Conservation (phyloP, 2,329 filamentous ascomycete species). For the Rhynchosporium agropyri region DNA sequence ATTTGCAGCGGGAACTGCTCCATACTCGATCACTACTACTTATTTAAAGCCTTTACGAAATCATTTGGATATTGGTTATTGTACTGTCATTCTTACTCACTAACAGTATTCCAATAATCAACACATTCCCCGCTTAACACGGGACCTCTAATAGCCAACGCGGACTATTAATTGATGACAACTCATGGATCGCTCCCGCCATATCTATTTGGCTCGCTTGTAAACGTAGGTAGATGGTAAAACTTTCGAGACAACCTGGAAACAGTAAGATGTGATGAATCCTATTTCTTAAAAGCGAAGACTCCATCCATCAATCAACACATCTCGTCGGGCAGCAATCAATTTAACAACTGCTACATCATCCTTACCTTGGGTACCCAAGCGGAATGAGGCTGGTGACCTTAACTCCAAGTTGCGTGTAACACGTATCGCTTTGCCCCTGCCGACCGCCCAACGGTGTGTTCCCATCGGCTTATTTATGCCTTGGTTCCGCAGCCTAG, state of each 20-base stretch:
- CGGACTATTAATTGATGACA: background rate
- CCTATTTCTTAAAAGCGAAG: background rate
- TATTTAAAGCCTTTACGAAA: no score
- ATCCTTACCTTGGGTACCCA: conserved; percentile 9
- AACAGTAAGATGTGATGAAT: background rate
- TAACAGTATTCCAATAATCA: background rate
- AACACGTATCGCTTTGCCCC: conserved; percentile 17
- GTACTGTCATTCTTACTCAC: background rate
- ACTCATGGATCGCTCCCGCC: conserved; percentile 4
- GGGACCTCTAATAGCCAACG: background rate
- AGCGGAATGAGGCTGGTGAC: conserved; percentile 18
- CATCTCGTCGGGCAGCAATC: conserved; percentile 19
- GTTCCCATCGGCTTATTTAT: conserved; percentile 1
- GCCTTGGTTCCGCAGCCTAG: conserved; percentile 5
- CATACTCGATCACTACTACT: background rate
- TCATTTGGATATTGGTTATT: no score
- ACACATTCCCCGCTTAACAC: background rate
- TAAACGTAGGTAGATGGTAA: background rate
- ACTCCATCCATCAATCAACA: background rate
- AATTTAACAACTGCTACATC: background rate
- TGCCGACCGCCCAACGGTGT: background rate
- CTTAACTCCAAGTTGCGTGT: conserved; percentile 10
- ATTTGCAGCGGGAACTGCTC: background rate
- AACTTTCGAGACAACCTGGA: no score
- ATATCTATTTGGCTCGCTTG: conserved; percentile 1